Conservation (phyloP, 768 basidiomycete genomes). For the Suillus plorans region DNA sequence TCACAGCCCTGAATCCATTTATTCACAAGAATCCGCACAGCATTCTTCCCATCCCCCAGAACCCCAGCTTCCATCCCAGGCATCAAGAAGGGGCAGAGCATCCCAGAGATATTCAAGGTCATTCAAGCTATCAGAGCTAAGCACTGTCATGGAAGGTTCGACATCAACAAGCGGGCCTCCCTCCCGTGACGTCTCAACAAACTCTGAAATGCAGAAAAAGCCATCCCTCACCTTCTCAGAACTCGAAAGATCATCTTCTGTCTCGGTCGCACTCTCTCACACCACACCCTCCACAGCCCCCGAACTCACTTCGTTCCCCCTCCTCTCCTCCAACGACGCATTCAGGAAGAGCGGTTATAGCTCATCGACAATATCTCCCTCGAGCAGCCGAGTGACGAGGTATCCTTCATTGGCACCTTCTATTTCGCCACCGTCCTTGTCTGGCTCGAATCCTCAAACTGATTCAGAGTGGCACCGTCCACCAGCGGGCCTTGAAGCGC, state of each 20-base stretch:
- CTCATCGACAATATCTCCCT: slow-evolving; percentile 16
- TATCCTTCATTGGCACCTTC: slow-evolving; percentile 29
- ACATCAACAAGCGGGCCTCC: not conserved
- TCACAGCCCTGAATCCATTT: slow-evolving; percentile 14
- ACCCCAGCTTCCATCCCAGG: not conserved
- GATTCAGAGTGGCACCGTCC: slow-evolving; percentile 26
- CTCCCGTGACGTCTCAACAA: not conserved
- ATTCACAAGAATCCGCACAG: slow-evolving; percentile 26
- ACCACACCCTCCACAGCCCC: slow-evolving; percentile 15
- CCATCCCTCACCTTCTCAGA: not conserved
- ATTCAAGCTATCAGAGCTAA: slow-evolving; percentile 10
- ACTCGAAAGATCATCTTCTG: not conserved
- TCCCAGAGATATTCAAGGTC: slow-evolving; percentile 11
- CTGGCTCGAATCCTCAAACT: slow-evolving; percentile 6
- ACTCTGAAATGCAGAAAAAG: not conserved
- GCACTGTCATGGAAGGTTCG: slow-evolving; percentile 21
- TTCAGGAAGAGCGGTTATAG: slow-evolving; percentile 27
- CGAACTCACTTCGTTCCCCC: slow-evolving; percentile 7
- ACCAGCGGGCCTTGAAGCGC: slow-evolving; percentile 23
- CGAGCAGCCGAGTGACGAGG: slow-evolving; percentile 21
- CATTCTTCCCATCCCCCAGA: slow-evolving; percentile 4
- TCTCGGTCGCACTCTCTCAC: not conserved
- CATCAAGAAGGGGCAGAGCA: slow-evolving; percentile 11
- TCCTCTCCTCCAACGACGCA: slow-evolving; percentile 24
- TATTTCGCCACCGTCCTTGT: slow-evolving; percentile 13